Percentiles rank a stretch among this genome's conserved stretches.
Evolutionary conservation across 78 protist genomes (phyloP).

Genomic region (Planoprotostelium fungivorum): DNA sequence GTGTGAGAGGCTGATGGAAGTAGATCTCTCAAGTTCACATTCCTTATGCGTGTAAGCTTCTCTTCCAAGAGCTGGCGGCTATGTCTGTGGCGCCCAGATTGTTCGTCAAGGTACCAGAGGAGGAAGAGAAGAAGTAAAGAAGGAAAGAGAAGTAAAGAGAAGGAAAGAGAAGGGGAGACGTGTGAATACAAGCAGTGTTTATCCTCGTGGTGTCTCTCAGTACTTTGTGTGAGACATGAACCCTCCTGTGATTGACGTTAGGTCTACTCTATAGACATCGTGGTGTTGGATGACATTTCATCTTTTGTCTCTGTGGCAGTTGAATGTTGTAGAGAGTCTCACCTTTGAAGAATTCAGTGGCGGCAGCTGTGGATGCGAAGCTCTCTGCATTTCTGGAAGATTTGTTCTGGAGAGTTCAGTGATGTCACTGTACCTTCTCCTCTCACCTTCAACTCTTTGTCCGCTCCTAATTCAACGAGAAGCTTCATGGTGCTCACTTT

Average conservation of each 20-base stretch:
- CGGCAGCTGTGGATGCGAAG: neutral
- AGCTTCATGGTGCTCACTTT: neutral
- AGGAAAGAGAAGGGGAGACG: too few relatives aligned
- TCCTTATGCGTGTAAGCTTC: constrained; percentile 98
- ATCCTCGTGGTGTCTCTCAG: too few relatives aligned
- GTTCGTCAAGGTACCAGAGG: neutral
- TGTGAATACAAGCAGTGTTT: too few relatives aligned
- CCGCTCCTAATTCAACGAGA: neutral
- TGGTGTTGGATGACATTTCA: too few relatives aligned
- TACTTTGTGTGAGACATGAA: too few relatives aligned
- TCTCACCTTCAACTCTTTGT: neutral
- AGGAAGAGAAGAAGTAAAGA: too few relatives aligned
- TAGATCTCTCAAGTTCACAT: constrained; percentile 83
- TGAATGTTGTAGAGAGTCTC: too few relatives aligned
- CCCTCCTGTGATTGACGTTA: too few relatives aligned
- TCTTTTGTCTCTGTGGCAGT: too few relatives aligned
- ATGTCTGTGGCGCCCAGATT: constrained; percentile 96
- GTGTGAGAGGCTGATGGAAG: neutral
- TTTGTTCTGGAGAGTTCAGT: neutral
- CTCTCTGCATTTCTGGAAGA: neutral
- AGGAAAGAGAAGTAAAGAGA: too few relatives aligned
- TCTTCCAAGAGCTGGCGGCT: constrained; percentile 99
- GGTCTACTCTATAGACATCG: too few relatives aligned
- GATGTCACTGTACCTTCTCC: neutral
- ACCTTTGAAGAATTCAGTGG: neutral